Evolutionary conservation across 2,329 filamentous ascomycete genomes (phyloP).

Genomic region (Trichoderma koningii): DNA sequence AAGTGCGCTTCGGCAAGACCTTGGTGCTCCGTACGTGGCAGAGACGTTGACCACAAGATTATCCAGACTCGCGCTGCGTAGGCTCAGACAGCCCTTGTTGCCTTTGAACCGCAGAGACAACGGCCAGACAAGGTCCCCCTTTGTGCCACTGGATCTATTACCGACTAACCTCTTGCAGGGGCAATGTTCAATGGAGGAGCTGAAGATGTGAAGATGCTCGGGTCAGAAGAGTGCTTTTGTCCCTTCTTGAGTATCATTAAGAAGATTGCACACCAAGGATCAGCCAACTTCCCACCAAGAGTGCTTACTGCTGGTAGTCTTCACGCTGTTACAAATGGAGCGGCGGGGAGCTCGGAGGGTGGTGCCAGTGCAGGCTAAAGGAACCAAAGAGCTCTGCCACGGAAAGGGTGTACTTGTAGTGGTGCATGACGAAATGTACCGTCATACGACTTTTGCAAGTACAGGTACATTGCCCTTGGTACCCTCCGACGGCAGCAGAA

Average conservation of each 20-base stretch:
- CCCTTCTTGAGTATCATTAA: not conserved
- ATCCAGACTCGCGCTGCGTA: constrained; percentile 18
- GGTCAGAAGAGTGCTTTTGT: not conserved
- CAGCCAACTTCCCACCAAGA: too few species aligned
- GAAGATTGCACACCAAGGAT: not conserved
- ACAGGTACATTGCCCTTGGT: constrained; percentile 38
- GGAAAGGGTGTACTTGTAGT: constrained; percentile 39
- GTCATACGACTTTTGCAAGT: constrained; percentile 40
- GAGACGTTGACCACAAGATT: not conserved
- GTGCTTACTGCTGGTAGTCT: not conserved
- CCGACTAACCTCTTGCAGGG: too few species aligned
- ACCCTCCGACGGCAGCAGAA: constrained; percentile 28
- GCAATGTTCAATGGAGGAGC: not conserved
- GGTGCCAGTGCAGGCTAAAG: constrained; percentile 7
- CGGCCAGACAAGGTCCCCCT: not conserved
- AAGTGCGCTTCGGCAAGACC: not conserved
- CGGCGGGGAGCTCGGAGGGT: constrained; percentile 21
- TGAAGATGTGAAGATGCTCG: constrained; percentile 1
- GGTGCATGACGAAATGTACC: constrained; percentile 42
- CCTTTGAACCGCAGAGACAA: not conserved
- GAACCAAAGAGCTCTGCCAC: not conserved
- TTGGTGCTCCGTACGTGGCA: constrained; percentile 2
- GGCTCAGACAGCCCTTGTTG: constrained; percentile 5
- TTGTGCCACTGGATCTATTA: not conserved
- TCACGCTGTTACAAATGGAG: constrained; percentile 11